These are phyloP conservation scores for Plantago elongata DNA, from an alignment of 257 asterid genomes.

Conservation along the genomic window DNA sequence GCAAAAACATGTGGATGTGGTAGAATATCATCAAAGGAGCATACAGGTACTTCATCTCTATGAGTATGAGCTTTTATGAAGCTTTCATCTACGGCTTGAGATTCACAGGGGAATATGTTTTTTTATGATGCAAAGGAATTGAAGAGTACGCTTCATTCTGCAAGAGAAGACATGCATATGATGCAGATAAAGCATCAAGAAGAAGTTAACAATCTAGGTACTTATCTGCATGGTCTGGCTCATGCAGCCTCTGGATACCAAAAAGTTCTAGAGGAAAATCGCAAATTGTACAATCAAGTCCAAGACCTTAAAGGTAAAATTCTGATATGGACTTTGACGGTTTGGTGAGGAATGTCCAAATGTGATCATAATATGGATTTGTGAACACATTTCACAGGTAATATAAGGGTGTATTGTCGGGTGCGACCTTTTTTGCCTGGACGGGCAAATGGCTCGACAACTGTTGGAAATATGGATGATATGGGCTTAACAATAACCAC, in stretches of 20 bases:
- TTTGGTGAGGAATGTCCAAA: neutral
- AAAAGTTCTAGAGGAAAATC: conserved; percentile 31
- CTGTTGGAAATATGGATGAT: conserved; percentile 48
- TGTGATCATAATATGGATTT: conserved; percentile 19
- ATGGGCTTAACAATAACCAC: conserved; percentile 32
- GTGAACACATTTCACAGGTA: conserved; percentile 29
- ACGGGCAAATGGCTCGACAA: conserved; percentile 28
- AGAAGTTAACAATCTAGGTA: conserved; percentile 69
- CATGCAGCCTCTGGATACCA: conserved; percentile 66
- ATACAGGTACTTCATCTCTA: conserved; percentile 45
- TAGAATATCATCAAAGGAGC: conserved; percentile 48
- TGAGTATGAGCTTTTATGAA: neutral
- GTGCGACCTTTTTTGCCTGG: conserved; percentile 41
- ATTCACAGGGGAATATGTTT: conserved; percentile 6
- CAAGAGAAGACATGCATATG: conserved; percentile 58
- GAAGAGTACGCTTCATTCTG: conserved; percentile 46
- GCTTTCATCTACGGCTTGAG: conserved; percentile 3
- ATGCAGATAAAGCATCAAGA: conserved; percentile 55
- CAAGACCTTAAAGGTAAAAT: conserved; percentile 58
- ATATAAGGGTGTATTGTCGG: conserved; percentile 45
- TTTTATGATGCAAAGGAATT: conserved; percentile 36
- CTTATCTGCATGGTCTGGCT: conserved; percentile 54
- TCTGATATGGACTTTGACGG: neutral
- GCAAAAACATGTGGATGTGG: conserved; percentile 15
- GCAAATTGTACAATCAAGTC: conserved; percentile 55